Evolutionary conservation across 2,329 filamentous ascomycete species (phyloP).

Genomic region (Aspergillus sp.): DNA sequence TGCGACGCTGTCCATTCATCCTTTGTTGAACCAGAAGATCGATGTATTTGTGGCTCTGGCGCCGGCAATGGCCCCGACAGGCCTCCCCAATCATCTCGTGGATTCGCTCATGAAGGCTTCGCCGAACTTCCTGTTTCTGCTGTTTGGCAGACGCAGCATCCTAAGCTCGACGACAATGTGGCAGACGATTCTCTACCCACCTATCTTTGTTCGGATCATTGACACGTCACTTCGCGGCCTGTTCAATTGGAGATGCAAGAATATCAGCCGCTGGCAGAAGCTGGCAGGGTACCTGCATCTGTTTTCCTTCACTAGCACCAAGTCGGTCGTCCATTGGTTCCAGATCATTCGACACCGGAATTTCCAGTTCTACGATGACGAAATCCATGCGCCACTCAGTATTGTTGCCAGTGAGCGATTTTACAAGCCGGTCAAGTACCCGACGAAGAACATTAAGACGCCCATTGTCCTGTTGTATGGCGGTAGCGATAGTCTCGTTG

Average conservation of each 20-base stretch:
- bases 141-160: constrained; percentile 89
- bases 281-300: constrained; percentile 93
- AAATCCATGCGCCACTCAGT: constrained; percentile 75
- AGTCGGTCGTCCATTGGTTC: constrained; percentile 98
- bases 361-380: constrained; percentile 99
- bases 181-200: constrained; percentile 93
- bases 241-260: constrained; percentile 84
- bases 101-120: constrained; percentile 92
- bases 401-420: constrained; percentile 74
- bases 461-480: constrained; percentile 93
- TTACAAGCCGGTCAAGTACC: constrained; percentile 95
- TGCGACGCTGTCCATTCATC: constrained; percentile 87
- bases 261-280: constrained; percentile 85
- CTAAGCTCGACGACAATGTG: constrained; percentile 94
- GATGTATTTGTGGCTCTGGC: constrained; percentile 96
- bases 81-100: constrained; percentile 84
- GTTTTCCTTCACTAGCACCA: constrained; percentile 95
- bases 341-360: constrained; percentile 95
- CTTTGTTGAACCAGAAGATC: constrained; percentile 85
- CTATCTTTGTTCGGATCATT: constrained; percentile 85
- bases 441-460: constrained; percentile 94
- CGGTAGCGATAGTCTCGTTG: constrained; percentile 88
- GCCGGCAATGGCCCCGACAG: constrained; percentile 93
- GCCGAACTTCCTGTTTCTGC: constrained; percentile 85
- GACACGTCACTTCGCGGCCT: constrained; percentile 79